A percentile compares a stretch with the other conserved stretches of the same genome.
Evolutionary conservation across 495 filamentous ascomycete species (phyloP).

Genomic region (Penicillium atrosanguineum): DNA sequence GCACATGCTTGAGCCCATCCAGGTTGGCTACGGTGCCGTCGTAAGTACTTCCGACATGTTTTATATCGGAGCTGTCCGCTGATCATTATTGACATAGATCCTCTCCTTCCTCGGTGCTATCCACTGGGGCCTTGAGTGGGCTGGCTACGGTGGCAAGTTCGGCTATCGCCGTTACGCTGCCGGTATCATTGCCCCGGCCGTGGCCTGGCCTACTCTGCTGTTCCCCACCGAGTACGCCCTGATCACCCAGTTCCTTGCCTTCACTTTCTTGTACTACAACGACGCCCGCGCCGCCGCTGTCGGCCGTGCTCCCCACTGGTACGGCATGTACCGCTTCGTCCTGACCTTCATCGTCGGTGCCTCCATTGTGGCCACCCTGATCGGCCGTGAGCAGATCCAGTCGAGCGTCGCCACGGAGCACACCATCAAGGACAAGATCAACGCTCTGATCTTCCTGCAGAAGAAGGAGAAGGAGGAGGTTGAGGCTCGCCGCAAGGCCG

Average conservation of each 20-base stretch:
- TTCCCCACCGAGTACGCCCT: constrained; percentile 86
- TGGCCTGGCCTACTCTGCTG: constrained; percentile 92
- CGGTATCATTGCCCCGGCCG: constrained; percentile 75
- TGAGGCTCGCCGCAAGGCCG: constrained; percentile 49
- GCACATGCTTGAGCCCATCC: constrained; percentile 81
- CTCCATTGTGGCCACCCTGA: constrained; percentile 79
- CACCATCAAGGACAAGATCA: constrained; percentile 60
- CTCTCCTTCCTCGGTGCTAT: constrained; percentile 95
- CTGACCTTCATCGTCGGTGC: constrained; percentile 90
- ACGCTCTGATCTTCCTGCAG: constrained; percentile 57
- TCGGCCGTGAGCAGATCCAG: constrained; percentile 83
- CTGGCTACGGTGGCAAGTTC: constrained; percentile 67
- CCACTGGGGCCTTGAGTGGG: constrained; percentile 90
- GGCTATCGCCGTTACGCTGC: constrained; percentile 77
- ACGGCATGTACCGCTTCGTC: constrained; percentile 90
- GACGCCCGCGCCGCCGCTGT: constrained; percentile 71
- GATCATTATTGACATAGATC: constrained; percentile 50
- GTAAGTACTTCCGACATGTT: constrained; percentile 47
- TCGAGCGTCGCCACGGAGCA: constrained; percentile 48
- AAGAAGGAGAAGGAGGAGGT: constrained; percentile 62
- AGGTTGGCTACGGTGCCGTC: constrained; percentile 90
- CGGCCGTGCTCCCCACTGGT: constrained; percentile 92
- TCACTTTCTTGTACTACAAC: constrained; percentile 85
- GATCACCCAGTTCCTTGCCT: constrained; percentile 85
- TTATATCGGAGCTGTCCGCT: constrained; percentile 6